phyloP scores from a whole-genome alignment of 352 stramenopile genomes.

The Pythium coloratum region DNA sequence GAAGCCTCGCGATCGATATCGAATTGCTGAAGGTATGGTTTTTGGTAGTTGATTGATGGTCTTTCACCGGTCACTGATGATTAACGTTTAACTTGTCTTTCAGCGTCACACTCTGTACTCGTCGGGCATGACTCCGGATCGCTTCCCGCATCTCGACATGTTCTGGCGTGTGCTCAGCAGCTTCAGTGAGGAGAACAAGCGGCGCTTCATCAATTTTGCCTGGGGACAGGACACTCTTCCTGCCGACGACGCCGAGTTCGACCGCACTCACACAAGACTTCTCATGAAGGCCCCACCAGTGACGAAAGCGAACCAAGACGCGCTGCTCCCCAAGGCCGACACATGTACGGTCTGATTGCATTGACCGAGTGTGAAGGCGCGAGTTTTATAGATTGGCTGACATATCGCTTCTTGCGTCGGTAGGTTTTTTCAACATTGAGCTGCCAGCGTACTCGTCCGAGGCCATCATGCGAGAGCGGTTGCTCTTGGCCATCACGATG shows the following conservation, averaged over 20 bases:
- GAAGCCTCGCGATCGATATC: constrained; percentile 74
- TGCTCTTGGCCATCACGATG: constrained; percentile 72
- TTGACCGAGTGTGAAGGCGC: too few species aligned
- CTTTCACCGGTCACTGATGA: neutral
- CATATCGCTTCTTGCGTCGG: neutral
- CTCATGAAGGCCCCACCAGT: constrained; percentile 65
- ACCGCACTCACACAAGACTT: constrained; percentile 70
- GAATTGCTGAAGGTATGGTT: constrained; percentile 63
- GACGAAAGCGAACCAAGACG: constrained; percentile 43
- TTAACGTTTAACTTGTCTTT: neutral
- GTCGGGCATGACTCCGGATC: constrained; percentile 70
- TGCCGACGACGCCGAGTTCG: constrained; percentile 76
- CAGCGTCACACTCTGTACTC: constrained; percentile 78
- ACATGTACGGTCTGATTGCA: constrained; percentile 43
- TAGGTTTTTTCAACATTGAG: constrained; percentile 85
- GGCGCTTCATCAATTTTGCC: constrained; percentile 83
- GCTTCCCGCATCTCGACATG: constrained; percentile 69
- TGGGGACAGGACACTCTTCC: constrained; percentile 83
- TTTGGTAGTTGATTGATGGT: neutral
- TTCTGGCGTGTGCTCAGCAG: constrained; percentile 69
- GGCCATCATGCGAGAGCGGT: constrained; percentile 64
- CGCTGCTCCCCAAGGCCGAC: constrained; percentile 70
- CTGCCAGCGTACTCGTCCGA: constrained; percentile 74
- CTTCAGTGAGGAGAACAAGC: constrained; percentile 78
- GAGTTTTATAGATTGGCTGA: neutral